Percentiles rank a stretch among this genome's conserved stretches.
phyloP scores from a whole-genome alignment of 305 asterid genomes.

The Fraxinus latifolia region DNA sequence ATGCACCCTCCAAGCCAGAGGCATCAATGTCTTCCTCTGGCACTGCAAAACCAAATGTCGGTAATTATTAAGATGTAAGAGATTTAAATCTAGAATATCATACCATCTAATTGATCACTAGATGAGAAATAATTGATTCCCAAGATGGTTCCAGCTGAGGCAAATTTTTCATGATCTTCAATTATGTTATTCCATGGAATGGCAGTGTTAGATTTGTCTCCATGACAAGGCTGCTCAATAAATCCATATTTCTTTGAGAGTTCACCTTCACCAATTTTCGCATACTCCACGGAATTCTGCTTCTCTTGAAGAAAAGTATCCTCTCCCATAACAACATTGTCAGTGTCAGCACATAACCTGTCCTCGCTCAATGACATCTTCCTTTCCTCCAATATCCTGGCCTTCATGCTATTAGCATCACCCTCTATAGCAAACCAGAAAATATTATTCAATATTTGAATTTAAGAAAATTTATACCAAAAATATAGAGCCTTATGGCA shows the following conservation, averaged over 20 bases:
- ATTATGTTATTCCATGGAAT: background rate
- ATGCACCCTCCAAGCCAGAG: constrained; percentile 11
- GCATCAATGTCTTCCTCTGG: constrained; percentile 18
- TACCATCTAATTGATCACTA: background rate
- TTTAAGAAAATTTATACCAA: background rate
- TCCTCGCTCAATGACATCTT: background rate
- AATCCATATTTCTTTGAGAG: background rate
- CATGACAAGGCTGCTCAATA: background rate
- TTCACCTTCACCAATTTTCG: background rate
- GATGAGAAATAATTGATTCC: background rate
- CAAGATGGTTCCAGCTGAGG: background rate
- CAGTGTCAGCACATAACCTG: background rate
- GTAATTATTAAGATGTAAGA: constrained; percentile 3
- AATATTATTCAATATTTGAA: background rate
- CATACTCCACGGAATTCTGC: background rate
- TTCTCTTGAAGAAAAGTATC: background rate
- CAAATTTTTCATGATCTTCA: background rate
- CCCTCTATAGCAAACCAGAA: background rate
- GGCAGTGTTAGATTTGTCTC: background rate
- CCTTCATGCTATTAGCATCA: background rate
- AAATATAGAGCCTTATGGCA: background rate
- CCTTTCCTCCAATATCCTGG: background rate
- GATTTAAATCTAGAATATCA: background rate
- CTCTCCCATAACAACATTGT: background rate
- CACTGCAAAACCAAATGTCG: constrained; percentile 12